Evolutionary conservation across 1,284 basidiomycete genomes (phyloP).

Genomic region (Abortiporus biennis): DNA sequence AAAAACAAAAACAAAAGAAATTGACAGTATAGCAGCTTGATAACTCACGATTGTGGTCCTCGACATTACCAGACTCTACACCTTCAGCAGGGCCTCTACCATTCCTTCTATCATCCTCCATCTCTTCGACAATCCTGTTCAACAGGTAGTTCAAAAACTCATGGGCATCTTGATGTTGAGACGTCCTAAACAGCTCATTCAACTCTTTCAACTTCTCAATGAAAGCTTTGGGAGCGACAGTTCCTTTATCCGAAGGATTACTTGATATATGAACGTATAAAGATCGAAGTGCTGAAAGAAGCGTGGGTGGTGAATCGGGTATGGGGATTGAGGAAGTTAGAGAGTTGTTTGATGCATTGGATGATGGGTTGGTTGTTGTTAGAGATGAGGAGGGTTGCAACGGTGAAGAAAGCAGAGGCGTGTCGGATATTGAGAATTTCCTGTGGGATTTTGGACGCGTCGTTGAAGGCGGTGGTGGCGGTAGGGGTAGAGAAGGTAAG

Average conservation of each 20-base stretch:
- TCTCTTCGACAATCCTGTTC: constrained; percentile 91
- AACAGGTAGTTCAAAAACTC: constrained; percentile 95
- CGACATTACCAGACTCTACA: too few relatives aligned
- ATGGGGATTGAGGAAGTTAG: constrained; percentile 28
- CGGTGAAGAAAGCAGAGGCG: background rate
- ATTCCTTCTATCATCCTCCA: constrained; percentile 65
- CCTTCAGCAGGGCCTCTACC: too few relatives aligned
- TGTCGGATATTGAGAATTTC: constrained; percentile 18
- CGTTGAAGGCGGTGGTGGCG: constrained; percentile 36
- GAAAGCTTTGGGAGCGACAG: constrained; percentile 82
- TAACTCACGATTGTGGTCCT: too few relatives aligned
- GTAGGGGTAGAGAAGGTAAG: constrained; percentile 14
- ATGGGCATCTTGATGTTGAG: constrained; percentile 93
- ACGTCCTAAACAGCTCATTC: constrained; percentile 82
- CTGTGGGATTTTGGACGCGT: constrained; percentile 21
- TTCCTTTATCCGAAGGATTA: constrained; percentile 73
- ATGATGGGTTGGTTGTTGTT: constrained; percentile 16
- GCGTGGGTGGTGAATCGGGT: constrained; percentile 62
- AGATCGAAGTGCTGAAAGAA: constrained; percentile 87
- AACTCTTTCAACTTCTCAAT: constrained; percentile 86
- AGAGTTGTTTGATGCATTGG: constrained; percentile 11
- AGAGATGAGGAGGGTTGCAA: constrained; percentile 2
- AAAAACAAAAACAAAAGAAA: too few relatives aligned
- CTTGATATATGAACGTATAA: constrained; percentile 82
- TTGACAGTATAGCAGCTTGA: too few relatives aligned